Base-by-base conservation (phyloP, 1,284 basidiomycete genomes). In the Cerioporus squamosus region DNA sequence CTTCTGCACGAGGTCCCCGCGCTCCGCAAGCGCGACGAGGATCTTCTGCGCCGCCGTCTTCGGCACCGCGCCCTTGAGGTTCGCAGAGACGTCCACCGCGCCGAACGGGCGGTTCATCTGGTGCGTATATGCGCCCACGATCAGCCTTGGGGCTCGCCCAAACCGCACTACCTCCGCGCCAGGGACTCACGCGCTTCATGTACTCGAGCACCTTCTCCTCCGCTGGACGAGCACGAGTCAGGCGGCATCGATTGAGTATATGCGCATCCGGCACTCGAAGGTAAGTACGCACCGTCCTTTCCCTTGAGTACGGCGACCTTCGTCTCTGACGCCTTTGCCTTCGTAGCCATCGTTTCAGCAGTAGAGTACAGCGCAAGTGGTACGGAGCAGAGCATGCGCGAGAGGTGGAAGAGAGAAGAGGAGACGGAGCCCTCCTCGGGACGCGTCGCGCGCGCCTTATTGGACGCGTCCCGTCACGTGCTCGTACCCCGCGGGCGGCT, bases 21-120 rank as follows among this genome's bases (percentile, higher is more conserved):
- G 91, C 62, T 93, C 92, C 0, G 94, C 88, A 14, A 95, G 82
- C 0, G 84, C 75, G 1, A 84, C 77, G 14, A 95, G 80, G 47
- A 95, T 90, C 76, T 95, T 95, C 71, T 94, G 92, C 0, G 88
- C 87, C 8, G 87, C 81, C 0, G 91, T 75, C 72, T 95, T 95
- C 8, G 91, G 86, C 1, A 96, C 87, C 10, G 87, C 86, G 53
- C 91, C 90, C 72, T 94, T 95, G 42, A 96, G 78, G 72, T 97
- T 96, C 17, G 92, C 90, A 15, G 91, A 82, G 2, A 96, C 88
- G 70, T 95, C 93, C 38, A 93, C 94, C 64, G 86, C 87, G n/a
- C 88, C 88, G 65, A 84, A 90, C 2, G 83, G 89, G 38, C 86
- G 79, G 70, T 90, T 92, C 87, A 87, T 91, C 88, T 90, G 59